phyloP scores from a whole-genome alignment of 495 filamentous ascomycete genomes.

The Hypomontagnella submonticulosa region DNA sequence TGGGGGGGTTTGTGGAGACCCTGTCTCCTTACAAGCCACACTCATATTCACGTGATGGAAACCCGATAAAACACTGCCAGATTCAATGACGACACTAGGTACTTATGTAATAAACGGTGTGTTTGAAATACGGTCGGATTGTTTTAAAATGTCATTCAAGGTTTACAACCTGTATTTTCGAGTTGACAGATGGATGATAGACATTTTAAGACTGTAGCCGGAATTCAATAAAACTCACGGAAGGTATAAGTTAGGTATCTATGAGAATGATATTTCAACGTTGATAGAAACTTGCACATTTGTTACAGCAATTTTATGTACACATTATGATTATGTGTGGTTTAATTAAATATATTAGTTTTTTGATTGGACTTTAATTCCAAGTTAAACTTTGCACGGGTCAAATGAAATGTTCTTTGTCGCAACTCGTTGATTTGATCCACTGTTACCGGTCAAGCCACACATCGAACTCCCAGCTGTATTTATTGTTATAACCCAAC shows the following conservation, averaged over 20 bases:
- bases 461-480: constrained; percentile 4
- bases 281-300: no score
- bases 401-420: no score
- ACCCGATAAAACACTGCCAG: background rate
- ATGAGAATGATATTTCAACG: no score
- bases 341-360: constrained; percentile 6
- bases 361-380: background rate
- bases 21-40: constrained; percentile 20
- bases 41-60: constrained; percentile 20
- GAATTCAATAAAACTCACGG: no score
- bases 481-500: background rate
- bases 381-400: background rate
- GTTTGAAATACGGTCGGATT: background rate
- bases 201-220: no score
- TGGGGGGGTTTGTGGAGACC: constrained; percentile 1
- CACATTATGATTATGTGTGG: background rate
- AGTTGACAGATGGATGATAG: no score
- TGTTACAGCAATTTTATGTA: no score
- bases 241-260: no score
- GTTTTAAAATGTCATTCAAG: no score
- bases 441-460: constrained; percentile 20
- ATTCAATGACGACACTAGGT: constrained; percentile 1
- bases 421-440: background rate
- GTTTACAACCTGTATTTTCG: no score
- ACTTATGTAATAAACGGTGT: constrained; percentile 2